Base-by-base conservation (phyloP, 2,329 filamentous ascomycete genomes). In the Sclerotinia sclerotiorum region DNA sequence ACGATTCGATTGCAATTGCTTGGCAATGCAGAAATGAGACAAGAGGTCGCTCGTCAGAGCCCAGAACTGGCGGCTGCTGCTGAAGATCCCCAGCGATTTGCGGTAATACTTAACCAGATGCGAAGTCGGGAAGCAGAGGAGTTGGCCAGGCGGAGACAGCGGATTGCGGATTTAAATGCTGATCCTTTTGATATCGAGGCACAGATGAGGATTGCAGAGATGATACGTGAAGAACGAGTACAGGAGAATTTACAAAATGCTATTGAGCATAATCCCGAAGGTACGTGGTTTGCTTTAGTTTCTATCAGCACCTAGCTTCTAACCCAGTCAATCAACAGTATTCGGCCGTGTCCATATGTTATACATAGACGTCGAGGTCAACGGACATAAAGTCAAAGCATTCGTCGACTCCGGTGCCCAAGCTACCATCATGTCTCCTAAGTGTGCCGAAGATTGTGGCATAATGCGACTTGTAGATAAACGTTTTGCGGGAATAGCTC, bases 351-450 rank as follows among this genome's bases (percentile, higher is more conserved):
- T 99, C 52, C 93, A 94, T 74, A 95, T 99, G 89, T 87, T 99
- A 60, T 99, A 99, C 80, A 91, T 98, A 74, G 89, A 96, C 77
- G 94, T 97, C 70, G 92, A 96, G 78, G 95, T 99, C 75, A 99
- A 99, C 79, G 90, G 92, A 17, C 87, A 92, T 74, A 92, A 91
- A 69, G 90, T 99, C 75, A 98, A 97, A 82, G 95, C 94, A 3
- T 90, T 99, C 73, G 95, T 99, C 70, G 95, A 99, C 79, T 98
- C 95, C 2, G 95, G 95, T 70, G 95, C 95, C 32, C 95, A 99
- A 81, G 93, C 94, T 35, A 99, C 95, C 64, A 97, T 99, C 82
- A 99, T 99, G 95, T 98, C 94, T 6, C 95, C 95, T 6, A 85
- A 88, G 32, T 97, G 93, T 77, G 95, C 95, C 35, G 92, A 97